phyloP scores from a whole-genome alignment of 352 stramenopile species.

The Globisporangium irregulare region DNA sequence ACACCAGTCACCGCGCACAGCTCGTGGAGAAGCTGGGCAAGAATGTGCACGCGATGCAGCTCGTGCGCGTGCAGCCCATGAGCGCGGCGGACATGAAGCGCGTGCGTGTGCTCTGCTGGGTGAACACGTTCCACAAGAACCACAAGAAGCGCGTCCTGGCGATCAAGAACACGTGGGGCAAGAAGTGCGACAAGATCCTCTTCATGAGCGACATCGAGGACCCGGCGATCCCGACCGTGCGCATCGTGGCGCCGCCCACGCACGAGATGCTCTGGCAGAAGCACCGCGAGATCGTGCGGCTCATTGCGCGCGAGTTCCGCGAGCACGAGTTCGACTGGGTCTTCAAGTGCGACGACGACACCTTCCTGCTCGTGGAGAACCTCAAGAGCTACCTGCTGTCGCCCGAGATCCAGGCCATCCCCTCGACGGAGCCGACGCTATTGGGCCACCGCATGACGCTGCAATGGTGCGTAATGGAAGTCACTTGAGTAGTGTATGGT shows the following conservation, averaged over 20 bases:
- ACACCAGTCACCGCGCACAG: slow-evolving; percentile 8
- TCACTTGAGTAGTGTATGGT: neutral
- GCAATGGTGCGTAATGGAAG: slow-evolving; percentile 46
- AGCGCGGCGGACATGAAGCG: slow-evolving; percentile 30
- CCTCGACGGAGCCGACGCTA: slow-evolving; percentile 39
- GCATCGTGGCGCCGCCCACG: slow-evolving; percentile 54
- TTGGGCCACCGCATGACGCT: slow-evolving; percentile 85
- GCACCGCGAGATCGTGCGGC: slow-evolving; percentile 74
- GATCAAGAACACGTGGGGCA: slow-evolving; percentile 78
- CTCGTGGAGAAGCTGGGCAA: slow-evolving; percentile 42
- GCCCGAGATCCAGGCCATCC: slow-evolving; percentile 35
- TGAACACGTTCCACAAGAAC: slow-evolving; percentile 83
- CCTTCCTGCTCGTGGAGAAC: slow-evolving; percentile 85
- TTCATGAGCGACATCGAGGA: slow-evolving; percentile 87
- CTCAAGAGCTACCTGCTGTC: slow-evolving; percentile 70
- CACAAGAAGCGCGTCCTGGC: slow-evolving; percentile 52
- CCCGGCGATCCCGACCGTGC: slow-evolving; percentile 51
- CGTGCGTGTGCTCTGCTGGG: slow-evolving; percentile 78
- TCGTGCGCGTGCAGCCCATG: slow-evolving; percentile 61
- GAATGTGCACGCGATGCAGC: slow-evolving; percentile 69
- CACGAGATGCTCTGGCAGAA: slow-evolving; percentile 86
- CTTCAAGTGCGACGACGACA: slow-evolving; percentile 89
- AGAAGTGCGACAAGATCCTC: slow-evolving; percentile 82
- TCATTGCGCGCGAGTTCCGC: slow-evolving; percentile 61
- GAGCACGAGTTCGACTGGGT: slow-evolving; percentile 80